A percentile compares a stretch with the other conserved stretches of the same genome.
These are phyloP conservation scores for Penicillium fuscoglaucum DNA, from an alignment of 2,329 filamentous ascomycete species.

Conservation along the genomic window DNA sequence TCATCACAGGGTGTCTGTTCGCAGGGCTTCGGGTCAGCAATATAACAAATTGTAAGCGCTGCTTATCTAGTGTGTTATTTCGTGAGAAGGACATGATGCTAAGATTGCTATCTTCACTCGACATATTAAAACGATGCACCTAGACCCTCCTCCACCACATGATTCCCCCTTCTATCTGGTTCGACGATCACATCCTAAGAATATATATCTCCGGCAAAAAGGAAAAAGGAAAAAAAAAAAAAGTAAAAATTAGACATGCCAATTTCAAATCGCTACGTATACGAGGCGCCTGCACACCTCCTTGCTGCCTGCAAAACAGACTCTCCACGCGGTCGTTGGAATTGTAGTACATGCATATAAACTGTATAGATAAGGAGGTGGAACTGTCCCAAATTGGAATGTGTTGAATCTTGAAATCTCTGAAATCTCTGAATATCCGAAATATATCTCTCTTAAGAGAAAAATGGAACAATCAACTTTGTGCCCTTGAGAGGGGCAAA, in stretches of 20 bases:
- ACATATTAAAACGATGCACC: background rate
- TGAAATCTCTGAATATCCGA: no score
- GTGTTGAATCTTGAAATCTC: background rate
- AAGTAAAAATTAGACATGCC: background rate
- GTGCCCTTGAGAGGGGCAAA: background rate
- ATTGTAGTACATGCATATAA: slow-evolving; percentile 1
- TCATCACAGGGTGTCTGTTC: background rate
- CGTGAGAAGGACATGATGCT: background rate
- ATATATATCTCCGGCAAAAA: background rate
- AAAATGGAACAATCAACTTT: background rate
- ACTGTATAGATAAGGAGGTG: slow-evolving; percentile 1
- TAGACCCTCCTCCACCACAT: background rate
- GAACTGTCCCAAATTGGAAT: background rate
- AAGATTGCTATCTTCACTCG: background rate
- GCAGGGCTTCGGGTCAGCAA: background rate
- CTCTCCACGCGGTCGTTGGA: slow-evolving; percentile 8
- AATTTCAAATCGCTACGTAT: background rate
- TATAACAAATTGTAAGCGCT: background rate
- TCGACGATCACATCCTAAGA: slow-evolving; percentile 9
- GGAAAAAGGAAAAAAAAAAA: background rate
- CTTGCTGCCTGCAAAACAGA: slow-evolving; percentile 13
- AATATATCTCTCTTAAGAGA: background rate
- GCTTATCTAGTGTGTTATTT: background rate
- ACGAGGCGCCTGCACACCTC: slow-evolving; percentile 3
- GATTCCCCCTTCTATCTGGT: slow-evolving; percentile 1